Base-by-base conservation (phyloP, 179 eudicot genomes). In the Silene noctiflora region DNA sequence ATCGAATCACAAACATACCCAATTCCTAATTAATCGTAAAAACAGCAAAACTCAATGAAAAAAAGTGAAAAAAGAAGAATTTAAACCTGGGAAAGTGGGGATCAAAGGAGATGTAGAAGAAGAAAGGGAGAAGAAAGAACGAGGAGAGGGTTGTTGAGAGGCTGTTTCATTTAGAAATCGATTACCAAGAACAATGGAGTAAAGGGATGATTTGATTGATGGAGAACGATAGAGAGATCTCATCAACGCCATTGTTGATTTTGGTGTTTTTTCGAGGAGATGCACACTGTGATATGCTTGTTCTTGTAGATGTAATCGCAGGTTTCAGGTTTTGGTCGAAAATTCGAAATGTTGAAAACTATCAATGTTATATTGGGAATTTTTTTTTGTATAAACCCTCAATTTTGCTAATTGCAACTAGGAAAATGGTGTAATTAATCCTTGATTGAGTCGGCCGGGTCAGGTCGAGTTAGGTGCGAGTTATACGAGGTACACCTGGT, bases 181-280 rank as follows among this genome's bases (percentile, higher is more conserved):
- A 80, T 73, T 77, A 73, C 75, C 74, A 31, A 77, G 17, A 79
- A 77, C 10, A 71, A 85, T 42, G 58, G 81, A 72, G 27, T 67
- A 81, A 55, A 72, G 62, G 58, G 85, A 73, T 35, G 88, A 88
- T 83, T 84, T 78, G 48, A 85, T 72, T 27, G 75, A 72, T 51
- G 83, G 74, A 73, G 79, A 79, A 14, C 90, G 94, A 24, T 75
- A 67, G 21, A 88, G 59, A 39, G 90, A 89, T 85, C 93, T 83
- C 78, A 85, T 67, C 76, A 73, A 64, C 80, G 83, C 67, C 81
- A 86, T 74, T 8, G 68, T 6, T 60, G 58, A 27, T 12, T 64
- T 27, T 21, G 24, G 4, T 60, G 21, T 20, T 20, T 19, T 51
- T 13, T 51, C 11, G 46, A 7, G 4, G 58, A 13, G 58, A 51